phyloP scores from a whole-genome alignment of 163 green algal species.

The Scenedesmus sp. region DNA sequence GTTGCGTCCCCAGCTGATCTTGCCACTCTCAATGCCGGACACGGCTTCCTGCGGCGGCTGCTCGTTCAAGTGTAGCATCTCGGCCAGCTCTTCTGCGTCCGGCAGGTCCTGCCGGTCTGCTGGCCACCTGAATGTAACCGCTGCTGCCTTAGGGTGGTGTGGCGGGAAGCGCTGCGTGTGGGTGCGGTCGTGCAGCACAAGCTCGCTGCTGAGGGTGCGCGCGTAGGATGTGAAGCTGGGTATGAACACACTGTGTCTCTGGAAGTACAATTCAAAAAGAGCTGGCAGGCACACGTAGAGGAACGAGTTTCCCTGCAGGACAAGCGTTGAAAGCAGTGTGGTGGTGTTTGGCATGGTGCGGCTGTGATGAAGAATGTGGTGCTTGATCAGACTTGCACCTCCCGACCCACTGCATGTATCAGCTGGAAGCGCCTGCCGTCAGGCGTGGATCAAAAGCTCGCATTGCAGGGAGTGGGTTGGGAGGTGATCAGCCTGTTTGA shows the following conservation, averaged over 20 bases:
- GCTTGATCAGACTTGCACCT: too few species aligned
- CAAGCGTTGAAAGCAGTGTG: background rate
- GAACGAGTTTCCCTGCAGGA: background rate
- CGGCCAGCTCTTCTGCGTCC: background rate
- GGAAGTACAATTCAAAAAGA: background rate
- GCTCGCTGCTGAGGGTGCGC: background rate
- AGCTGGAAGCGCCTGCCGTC: too few species aligned
- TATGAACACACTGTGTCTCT: background rate
- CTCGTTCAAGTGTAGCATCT: background rate
- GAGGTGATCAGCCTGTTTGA: background rate
- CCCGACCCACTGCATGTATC: too few species aligned
- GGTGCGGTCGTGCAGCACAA: background rate
- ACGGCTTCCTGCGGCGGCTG: background rate
- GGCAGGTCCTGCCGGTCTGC: background rate
- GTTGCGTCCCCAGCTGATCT: background rate
- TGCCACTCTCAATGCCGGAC: background rate
- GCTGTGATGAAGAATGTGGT: too few species aligned
- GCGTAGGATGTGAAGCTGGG: background rate
- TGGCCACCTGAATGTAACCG: background rate
- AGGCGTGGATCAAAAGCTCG: too few species aligned
- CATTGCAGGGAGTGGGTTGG: background rate
- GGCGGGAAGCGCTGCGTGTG: background rate
- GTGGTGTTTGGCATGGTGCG: background rate
- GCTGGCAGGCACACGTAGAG: slow-evolving; percentile 1
- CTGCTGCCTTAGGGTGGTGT: background rate